These are phyloP conservation scores for Fusarium chuoi DNA, from an alignment of 2,329 filamentous ascomycete genomes.

Conservation along the genomic window DNA sequence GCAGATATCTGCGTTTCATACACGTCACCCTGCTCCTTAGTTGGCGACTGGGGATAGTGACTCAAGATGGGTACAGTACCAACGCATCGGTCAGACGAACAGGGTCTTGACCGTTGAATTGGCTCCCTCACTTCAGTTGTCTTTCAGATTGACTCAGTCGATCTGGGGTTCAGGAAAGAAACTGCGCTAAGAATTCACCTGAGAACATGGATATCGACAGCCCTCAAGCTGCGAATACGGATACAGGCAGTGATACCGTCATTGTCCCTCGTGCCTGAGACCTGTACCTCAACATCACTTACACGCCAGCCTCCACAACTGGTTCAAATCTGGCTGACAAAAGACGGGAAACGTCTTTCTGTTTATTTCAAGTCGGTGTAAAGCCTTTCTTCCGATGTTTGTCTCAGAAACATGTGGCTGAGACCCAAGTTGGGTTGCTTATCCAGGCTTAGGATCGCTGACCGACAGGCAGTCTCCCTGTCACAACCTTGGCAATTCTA, in stretches of 20 bases:
- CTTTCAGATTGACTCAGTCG: conserved; percentile 13
- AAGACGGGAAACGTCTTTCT: neutral
- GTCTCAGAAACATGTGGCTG: conserved; percentile 37
- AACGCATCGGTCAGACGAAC: neutral
- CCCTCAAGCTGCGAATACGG: conserved; percentile 2
- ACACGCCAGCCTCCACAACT: neutral
- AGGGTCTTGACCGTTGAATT: conserved; percentile 2
- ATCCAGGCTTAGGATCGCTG: conserved; percentile 24
- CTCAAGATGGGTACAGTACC: neutral
- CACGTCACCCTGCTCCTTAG: conserved; percentile 28
- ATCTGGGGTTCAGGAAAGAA: neutral
- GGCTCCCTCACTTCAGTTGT: conserved; percentile 7
- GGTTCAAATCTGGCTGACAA: neutral
- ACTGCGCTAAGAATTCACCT: neutral
- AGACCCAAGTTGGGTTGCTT: conserved; percentile 29
- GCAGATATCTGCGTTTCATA: conserved; percentile 16
- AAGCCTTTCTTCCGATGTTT: conserved; percentile 26
- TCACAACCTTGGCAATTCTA: conserved; percentile 13
- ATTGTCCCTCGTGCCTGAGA: neutral
- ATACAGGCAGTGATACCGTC: neutral
- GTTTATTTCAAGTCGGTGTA: neutral
- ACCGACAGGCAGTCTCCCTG: conserved; percentile 33
- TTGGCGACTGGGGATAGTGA: conserved; percentile 5
- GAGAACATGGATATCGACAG: neutral
- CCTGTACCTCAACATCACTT: neutral